Evolutionary conservation across 768 basidiomycete species (phyloP).

Genomic region (Suillus cothurnatus): DNA sequence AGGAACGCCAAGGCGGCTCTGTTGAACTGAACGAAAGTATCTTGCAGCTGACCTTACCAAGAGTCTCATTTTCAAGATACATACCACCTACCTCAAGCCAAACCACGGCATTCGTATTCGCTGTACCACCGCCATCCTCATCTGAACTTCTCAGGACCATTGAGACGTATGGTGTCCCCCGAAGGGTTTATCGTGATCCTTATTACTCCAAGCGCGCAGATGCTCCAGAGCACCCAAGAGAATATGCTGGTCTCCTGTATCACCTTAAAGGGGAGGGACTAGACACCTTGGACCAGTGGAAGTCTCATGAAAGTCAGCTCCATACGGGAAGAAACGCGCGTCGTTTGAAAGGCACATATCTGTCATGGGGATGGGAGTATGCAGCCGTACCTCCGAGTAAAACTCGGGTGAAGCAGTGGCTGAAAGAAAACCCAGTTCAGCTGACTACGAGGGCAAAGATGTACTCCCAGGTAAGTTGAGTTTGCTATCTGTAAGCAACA

Average conservation of each 20-base stretch:
- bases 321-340: conserved; percentile 5
- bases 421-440: conserved; percentile 35
- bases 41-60: background rate
- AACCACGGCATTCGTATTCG: conserved; percentile 44
- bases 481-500: background rate
- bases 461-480: conserved; percentile 53
- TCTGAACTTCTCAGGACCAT: conserved; percentile 48
- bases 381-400: conserved; percentile 66
- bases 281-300: conserved; percentile 63
- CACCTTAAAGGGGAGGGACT: conserved; percentile 64
- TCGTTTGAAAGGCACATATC: conserved; percentile 27
- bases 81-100: conserved; percentile 11
- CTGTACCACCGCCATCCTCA: conserved; percentile 49
- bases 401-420: conserved; percentile 56
- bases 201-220: conserved; percentile 78
- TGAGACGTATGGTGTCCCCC: conserved; percentile 50
- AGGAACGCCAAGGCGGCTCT: background rate
- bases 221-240: conserved; percentile 64
- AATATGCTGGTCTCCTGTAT: conserved; percentile 82
- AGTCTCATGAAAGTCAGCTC: conserved; percentile 16
- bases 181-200: conserved; percentile 72
- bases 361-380: conserved; percentile 79
- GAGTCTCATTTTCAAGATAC: conserved; percentile 1
- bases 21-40: background rate
- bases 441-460: conserved; percentile 22